Conservation (phyloP, 1,284 basidiomycete species). For the Papiliotrema terrestris region DNA sequence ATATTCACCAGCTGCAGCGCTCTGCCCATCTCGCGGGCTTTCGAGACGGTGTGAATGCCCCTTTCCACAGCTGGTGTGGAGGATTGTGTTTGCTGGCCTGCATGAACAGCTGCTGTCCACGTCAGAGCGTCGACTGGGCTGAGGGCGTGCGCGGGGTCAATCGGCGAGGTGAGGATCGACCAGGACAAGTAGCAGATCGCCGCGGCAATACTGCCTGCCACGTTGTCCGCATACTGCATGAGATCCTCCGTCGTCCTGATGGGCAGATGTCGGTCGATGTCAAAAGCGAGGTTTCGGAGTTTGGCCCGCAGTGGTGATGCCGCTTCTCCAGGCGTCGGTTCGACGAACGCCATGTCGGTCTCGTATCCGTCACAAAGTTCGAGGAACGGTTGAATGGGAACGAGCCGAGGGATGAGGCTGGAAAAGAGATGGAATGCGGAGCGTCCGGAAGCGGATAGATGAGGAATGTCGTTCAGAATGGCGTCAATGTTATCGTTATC, state of each 20-base stretch:
- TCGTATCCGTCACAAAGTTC: slow-evolving; percentile 49
- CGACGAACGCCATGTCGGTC: slow-evolving; percentile 43
- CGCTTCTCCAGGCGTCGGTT: not conserved
- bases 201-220: slow-evolving; percentile 50
- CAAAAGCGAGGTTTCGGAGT: slow-evolving; percentile 6
- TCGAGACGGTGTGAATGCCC: slow-evolving; percentile 4
- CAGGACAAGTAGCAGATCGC: slow-evolving; percentile 51
- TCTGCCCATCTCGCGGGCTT: slow-evolving; percentile 47
- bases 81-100: too few relatives aligned
- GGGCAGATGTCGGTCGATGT: slow-evolving; percentile 28
- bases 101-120: slow-evolving; percentile 10
- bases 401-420: slow-evolving; percentile 34
- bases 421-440: slow-evolving; percentile 48
- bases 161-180: slow-evolving; percentile 28
- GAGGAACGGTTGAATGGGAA: slow-evolving; percentile 47
- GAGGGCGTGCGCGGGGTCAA: slow-evolving; percentile 1
- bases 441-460: slow-evolving; percentile 15
- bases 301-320: not conserved
- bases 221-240: slow-evolving; percentile 48
- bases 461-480: slow-evolving; percentile 20
- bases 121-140: slow-evolving; percentile 16
- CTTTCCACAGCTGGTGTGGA: not conserved
- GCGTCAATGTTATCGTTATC: slow-evolving; percentile 7
- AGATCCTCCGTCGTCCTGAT: slow-evolving; percentile 48
- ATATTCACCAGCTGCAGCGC: slow-evolving; percentile 51